Base-by-base conservation (phyloP, 2,329 filamentous ascomycete species). In the Clonostachys solani region DNA sequence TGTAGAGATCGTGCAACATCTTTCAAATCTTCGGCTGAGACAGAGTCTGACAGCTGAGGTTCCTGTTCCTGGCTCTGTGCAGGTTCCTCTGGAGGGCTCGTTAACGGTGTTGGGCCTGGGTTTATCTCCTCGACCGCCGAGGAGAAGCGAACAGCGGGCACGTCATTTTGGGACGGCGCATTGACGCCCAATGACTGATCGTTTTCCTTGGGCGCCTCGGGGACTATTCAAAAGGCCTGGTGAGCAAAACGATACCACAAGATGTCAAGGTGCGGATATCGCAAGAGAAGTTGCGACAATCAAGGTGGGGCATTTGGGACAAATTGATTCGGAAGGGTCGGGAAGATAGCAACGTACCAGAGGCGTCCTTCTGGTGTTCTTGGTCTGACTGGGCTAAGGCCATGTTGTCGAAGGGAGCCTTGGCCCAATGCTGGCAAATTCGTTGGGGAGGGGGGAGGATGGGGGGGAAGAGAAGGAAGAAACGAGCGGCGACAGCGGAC, bases 1-100 rank as follows among this genome's bases (percentile, higher is more conserved):
- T 90, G 86, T 23, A 95, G 73, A 19, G 82, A 84, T 56, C 83
- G 81, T 44, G 87, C 84, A 51, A 96, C 72, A 50, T 83, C 83
- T 54, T 80, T 81, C 48, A 95, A 73, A 60, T 92, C 80, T 48
- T 89, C 84, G 16, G 72, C 68, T 6, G 75, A 74, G 43, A 75
- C 68, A 51, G 72, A 68, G 43, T 65, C 64, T 46, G 49, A 67
- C 59, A 37, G 59, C 58, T 45, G 57, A 52, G 46, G 56, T 48
- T 49, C 44, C 50, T 48, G 50, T 50, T 47, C 51, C 49, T 46
- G 53, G 50, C 41, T 54, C 51, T 19, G 55, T 49, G 37, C 54
- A 56, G 23, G 23, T 29, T 29, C 23, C 23, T 29, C 23, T 29
- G 23, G 23, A 29, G 23, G 23, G 23, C 23, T 29, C 23, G 23